Evolutionary conservation across 1,139 yeast species (phyloP).

Genomic region (Debaryomycetaceae sp.): DNA sequence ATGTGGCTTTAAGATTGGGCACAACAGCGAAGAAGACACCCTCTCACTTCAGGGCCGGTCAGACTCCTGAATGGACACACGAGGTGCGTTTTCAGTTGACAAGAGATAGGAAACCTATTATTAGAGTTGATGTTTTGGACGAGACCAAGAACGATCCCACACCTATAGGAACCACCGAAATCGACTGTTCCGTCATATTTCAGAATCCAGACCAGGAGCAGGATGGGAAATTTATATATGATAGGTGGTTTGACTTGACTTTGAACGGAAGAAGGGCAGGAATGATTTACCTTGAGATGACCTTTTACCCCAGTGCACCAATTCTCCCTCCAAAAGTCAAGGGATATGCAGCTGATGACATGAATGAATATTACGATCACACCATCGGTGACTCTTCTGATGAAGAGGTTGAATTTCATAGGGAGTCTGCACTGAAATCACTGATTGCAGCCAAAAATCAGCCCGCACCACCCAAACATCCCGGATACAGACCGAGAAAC

Average conservation of each 20-base stretch:
- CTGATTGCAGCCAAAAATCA: constrained; percentile 5
- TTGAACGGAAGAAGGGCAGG: constrained; percentile 82
- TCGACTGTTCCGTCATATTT: constrained; percentile 73
- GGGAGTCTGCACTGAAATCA: background rate
- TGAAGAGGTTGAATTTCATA: constrained; percentile 2
- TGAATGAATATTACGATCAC: constrained; percentile 3
- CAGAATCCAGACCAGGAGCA: constrained; percentile 42
- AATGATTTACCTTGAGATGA: constrained; percentile 83
- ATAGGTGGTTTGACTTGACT: constrained; percentile 75
- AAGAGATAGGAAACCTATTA: constrained; percentile 56
- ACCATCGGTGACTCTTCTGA: constrained; percentile 2
- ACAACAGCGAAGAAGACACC: constrained; percentile 75
- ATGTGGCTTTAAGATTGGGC: constrained; percentile 77
- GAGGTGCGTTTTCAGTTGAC: constrained; percentile 67
- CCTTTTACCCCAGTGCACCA: constrained; percentile 73
- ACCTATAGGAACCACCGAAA: constrained; percentile 76
- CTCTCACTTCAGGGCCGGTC: constrained; percentile 80
- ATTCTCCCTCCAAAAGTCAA: constrained; percentile 41
- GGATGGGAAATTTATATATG: constrained; percentile 67
- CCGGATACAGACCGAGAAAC: constrained; percentile 8
- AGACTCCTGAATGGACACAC: constrained; percentile 83
- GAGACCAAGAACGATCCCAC: constrained; percentile 86
- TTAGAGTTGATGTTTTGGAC: constrained; percentile 77
- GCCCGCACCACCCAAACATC: constrained; percentile 11
- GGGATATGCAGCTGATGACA: constrained; percentile 6